Conservation (phyloP, 805 yeast species). For the Metschnikowia gelsemii region DNA sequence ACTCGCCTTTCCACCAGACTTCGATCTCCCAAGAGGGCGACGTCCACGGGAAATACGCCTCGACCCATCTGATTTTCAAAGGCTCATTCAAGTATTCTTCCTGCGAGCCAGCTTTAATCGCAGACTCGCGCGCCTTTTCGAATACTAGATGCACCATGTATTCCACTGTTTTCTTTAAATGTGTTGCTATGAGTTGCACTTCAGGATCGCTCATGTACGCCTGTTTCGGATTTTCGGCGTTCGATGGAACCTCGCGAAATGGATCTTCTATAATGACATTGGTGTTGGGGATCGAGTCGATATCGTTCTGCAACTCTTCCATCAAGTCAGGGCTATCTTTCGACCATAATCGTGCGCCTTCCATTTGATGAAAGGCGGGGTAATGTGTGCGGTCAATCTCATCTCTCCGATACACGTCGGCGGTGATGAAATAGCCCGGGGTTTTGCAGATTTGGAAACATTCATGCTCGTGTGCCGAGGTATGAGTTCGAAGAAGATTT, state of each 20-base stretch:
- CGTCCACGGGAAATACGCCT: conserved; percentile 97
- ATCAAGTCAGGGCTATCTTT: conserved; percentile 49
- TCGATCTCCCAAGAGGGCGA: conserved; percentile 98
- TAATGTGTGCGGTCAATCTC: conserved; percentile 95
- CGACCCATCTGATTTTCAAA: conserved; percentile 88
- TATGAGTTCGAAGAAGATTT: conserved; percentile 81
- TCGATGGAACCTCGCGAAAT: conserved; percentile 43
- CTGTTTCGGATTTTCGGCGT: conserved; percentile 76
- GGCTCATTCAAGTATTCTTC: conserved; percentile 67
- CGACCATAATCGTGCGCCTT: conserved; percentile 89
- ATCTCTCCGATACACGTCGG: conserved; percentile 94
- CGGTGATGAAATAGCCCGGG: conserved; percentile 89
- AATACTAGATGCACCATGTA: conserved; percentile 79
- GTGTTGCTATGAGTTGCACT: conserved; percentile 65
- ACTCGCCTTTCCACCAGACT: conserved; percentile 97
- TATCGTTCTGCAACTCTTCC: conserved; percentile 44
- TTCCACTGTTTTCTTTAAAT: conserved; percentile 85
- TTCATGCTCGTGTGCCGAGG: conserved; percentile 93
- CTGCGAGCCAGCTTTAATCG: conserved; percentile 56
- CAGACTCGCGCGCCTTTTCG: conserved; percentile 63
- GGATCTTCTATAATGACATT: conserved; percentile 79
- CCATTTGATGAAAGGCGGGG: conserved; percentile 97
- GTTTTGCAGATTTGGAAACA: conserved; percentile 67
- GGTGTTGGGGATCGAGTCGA: conserved; percentile 62
- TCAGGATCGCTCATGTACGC: conserved; percentile 68